These are phyloP conservation scores for Xylariaceae sp. DNA, from an alignment of 2,329 filamentous ascomycete genomes.

Conservation along the genomic window DNA sequence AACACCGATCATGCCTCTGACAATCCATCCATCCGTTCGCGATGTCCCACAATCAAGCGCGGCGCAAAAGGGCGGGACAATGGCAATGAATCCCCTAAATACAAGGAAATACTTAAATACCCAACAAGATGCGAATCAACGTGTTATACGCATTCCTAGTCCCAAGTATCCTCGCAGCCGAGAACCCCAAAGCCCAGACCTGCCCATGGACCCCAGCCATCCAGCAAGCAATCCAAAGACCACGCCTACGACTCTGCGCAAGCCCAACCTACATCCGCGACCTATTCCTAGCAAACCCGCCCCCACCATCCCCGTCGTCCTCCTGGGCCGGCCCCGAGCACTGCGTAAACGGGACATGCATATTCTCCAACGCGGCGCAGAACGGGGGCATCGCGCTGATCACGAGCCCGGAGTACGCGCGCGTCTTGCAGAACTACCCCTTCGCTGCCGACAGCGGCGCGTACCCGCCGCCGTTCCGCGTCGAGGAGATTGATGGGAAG, in stretches of 20 bases:
- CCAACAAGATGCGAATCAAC: slow-evolving; percentile 4
- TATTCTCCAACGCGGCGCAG: slow-evolving; percentile 24
- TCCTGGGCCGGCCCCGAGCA: slow-evolving; percentile 26
- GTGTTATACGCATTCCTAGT: slow-evolving; percentile 4
- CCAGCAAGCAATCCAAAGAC: slow-evolving; percentile 10
- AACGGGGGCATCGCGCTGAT: slow-evolving; percentile 27
- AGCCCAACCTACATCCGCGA: slow-evolving; percentile 9
- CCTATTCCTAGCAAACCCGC: not conserved
- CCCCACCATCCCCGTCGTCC: not conserved
- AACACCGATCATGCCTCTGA: not conserved
- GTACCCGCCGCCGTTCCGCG: slow-evolving; percentile 28
- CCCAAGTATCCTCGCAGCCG: slow-evolving; percentile 2
- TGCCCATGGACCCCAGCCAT: slow-evolving; percentile 22
- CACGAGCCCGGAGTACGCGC: slow-evolving; percentile 25
- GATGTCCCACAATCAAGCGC: not conserved
- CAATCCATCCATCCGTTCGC: not conserved
- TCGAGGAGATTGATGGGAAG: slow-evolving; percentile 33
- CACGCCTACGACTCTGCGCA: slow-evolving; percentile 16
- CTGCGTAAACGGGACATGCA: slow-evolving; percentile 27
- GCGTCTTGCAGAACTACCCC: slow-evolving; percentile 19
- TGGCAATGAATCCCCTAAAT: not conserved
- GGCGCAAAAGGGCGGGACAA: not conserved
- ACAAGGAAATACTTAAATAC: not conserved
- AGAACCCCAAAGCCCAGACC: not conserved
- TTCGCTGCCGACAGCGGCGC: not conserved